phyloP scores from a whole-genome alignment of 495 filamentous ascomycete species.

The Schizothecium vesticola region DNA sequence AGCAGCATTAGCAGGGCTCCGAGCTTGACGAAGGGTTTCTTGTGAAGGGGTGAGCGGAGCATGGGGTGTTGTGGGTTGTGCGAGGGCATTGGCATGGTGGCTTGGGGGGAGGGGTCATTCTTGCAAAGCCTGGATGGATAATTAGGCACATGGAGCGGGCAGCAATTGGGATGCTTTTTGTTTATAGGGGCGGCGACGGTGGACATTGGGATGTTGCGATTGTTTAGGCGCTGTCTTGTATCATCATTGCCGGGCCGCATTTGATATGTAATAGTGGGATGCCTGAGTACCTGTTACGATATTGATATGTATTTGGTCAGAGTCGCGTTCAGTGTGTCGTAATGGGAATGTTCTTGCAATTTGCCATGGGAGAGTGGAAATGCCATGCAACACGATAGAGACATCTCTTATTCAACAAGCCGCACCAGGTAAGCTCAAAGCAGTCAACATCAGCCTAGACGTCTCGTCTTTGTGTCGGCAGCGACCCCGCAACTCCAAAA shows the following conservation, averaged over 20 bases:
- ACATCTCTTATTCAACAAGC: too few species aligned
- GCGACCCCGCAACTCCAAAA: too few species aligned
- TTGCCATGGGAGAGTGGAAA: too few species aligned
- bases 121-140: neutral
- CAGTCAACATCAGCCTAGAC: too few species aligned
- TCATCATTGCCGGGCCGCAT: neutral
- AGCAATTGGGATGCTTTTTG: neutral
- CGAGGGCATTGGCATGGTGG: neutral
- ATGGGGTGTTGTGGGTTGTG: neutral
- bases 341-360: too few species aligned
- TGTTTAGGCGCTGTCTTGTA: neutral
- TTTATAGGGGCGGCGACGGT: neutral
- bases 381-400: too few species aligned
- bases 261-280: neutral
- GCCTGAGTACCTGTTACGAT: neutral
- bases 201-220: neutral
- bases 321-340: neutral
- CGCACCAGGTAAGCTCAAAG: too few species aligned
- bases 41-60: constrained; percentile 26
- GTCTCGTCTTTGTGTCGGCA: too few species aligned
- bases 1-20: constrained; percentile 49
- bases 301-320: neutral
- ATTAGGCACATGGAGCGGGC: neutral
- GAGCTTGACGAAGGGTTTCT: constrained; percentile 53
- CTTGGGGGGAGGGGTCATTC: neutral